Conservation (phyloP, 2,329 filamentous ascomycete genomes). For the Aspergillus phoenicis region DNA sequence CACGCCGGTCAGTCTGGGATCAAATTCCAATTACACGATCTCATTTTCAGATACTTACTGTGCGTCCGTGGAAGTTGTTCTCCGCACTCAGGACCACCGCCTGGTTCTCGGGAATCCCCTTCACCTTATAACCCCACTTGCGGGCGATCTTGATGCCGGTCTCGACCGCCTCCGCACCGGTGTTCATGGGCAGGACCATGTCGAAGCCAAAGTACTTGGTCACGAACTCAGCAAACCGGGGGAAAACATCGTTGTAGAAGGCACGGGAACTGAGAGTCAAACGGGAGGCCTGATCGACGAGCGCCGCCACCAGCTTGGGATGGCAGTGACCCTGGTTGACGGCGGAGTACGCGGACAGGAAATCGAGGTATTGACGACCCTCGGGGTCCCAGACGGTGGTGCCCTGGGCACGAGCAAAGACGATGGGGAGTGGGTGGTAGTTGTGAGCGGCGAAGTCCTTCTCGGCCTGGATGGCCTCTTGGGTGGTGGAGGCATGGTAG, state of each 20-base stretch:
- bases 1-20: not conserved
- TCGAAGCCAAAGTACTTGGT: conserved; percentile 89
- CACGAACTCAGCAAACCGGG: conserved; percentile 90
- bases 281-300: conserved; percentile 84
- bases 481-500: conserved; percentile 77
- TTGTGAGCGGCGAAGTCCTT: conserved; percentile 91
- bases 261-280: conserved; percentile 91
- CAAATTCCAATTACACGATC: not conserved
- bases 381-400: conserved; percentile 96
- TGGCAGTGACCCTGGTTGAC: conserved; percentile 99
- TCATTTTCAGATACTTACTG: conserved; percentile 59
- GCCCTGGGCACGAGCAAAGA: conserved; percentile 83
- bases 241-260: conserved; percentile 98
- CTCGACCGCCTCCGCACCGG: conserved; percentile 93
- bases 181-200: conserved; percentile 99
- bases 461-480: conserved; percentile 78
- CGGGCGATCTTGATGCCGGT: conserved; percentile 93
- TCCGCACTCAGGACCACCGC: conserved; percentile 80
- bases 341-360: conserved; percentile 95
- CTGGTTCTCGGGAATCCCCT: conserved; percentile 81
- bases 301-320: conserved; percentile 87
- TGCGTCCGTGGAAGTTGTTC: conserved; percentile 96
- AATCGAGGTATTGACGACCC: conserved; percentile 93
- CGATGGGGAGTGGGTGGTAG: conserved; percentile 95
- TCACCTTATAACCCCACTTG: conserved; percentile 98